Evolutionary conservation across 2,329 filamentous ascomycete species (phyloP).

Genomic region (Penicillium sp.): DNA sequence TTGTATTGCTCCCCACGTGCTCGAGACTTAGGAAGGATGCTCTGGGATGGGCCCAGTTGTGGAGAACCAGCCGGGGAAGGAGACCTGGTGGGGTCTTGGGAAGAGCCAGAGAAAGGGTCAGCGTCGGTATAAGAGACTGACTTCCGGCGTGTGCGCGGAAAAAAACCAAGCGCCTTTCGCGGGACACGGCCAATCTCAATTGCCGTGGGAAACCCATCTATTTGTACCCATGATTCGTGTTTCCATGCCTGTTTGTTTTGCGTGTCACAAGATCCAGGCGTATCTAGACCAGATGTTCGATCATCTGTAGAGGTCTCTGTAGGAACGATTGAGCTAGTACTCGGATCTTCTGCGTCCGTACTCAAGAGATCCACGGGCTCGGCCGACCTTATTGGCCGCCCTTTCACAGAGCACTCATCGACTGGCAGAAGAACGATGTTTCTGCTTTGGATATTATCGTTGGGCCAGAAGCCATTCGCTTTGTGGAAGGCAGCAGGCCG

Average conservation of each 20-base stretch:
- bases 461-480: constrained; percentile 91
- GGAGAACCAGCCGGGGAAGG: constrained; percentile 27
- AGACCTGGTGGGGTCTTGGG: constrained; percentile 31
- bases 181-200: constrained; percentile 85
- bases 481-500: constrained; percentile 77
- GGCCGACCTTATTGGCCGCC: constrained; percentile 53
- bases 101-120: constrained; percentile 39
- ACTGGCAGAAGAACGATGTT: constrained; percentile 81
- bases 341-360: constrained; percentile 31
- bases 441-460: constrained; percentile 82
- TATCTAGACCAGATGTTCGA: constrained; percentile 7
- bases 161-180: constrained; percentile 79
- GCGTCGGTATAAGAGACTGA: constrained; percentile 63
- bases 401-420: constrained; percentile 81
- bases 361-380: constrained; percentile 27
- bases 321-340: constrained; percentile 36
- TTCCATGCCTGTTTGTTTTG: constrained; percentile 71
- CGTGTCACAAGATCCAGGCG: constrained; percentile 32
- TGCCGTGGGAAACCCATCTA: constrained; percentile 67
- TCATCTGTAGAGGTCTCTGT: constrained; percentile 5
- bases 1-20: constrained; percentile 32
- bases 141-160: constrained; percentile 87
- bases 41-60: constrained; percentile 27
- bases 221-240: constrained; percentile 83
- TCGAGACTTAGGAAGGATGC: constrained; percentile 28